Percentiles rank a stretch among this genome's conserved stretches.
Conservation (phyloP, 2,329 filamentous ascomycete genomes). For the Penicillium vulpinum region DNA sequence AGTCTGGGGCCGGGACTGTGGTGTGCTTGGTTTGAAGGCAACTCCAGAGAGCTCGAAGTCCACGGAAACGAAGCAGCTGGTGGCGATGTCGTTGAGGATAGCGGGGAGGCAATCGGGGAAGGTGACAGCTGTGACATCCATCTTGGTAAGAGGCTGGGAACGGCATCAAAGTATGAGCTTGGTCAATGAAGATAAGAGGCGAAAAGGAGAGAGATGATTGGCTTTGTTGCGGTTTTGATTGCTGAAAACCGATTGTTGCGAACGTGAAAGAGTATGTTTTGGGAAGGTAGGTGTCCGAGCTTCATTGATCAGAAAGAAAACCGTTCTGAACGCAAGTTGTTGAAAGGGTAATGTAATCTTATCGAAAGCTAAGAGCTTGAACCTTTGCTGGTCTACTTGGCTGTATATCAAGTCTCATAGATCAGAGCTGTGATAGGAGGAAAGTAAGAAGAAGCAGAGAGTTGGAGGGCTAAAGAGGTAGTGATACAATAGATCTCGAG, state of each 20-base stretch:
- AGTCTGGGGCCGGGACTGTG: slow-evolving; percentile 47
- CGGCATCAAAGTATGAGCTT: not conserved
- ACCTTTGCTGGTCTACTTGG: not conserved
- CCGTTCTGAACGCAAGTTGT: not conserved
- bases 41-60: slow-evolving; percentile 70
- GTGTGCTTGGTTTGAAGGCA: slow-evolving; percentile 41
- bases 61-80: slow-evolving; percentile 62
- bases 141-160: slow-evolving; percentile 29
- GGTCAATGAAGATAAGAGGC: not conserved
- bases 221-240: not conserved
- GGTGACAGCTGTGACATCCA: slow-evolving; percentile 57
- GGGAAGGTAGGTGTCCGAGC: not conserved
- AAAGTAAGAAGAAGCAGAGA: not conserved
- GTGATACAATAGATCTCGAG: not conserved
- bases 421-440: not conserved
- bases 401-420: not conserved
- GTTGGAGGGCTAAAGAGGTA: not conserved
- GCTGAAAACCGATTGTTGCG: not conserved
- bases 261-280: not conserved
- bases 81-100: slow-evolving; percentile 59
- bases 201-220: not conserved
- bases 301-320: not conserved
- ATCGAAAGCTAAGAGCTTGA: not conserved
- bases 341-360: not conserved
- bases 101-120: slow-evolving; percentile 55